Percentiles rank a stretch among this genome's conserved stretches.
These are phyloP conservation scores for Backusella luteola DNA, from an alignment of 192 early-diverging fungal species.

Conservation along the genomic window DNA sequence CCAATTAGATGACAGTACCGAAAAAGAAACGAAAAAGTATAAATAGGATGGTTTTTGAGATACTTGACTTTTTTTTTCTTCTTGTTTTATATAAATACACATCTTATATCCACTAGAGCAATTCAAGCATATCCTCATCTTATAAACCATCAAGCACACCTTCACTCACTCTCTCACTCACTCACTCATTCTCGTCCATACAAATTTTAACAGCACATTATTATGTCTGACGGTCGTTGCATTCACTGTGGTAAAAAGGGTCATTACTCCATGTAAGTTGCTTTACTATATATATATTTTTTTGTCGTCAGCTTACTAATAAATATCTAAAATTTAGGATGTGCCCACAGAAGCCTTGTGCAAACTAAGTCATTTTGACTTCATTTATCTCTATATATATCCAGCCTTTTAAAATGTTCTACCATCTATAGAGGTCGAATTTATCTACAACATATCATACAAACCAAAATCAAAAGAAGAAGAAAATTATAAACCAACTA, in stretches of 20 bases:
- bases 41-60: background rate
- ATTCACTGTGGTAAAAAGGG: slow-evolving; percentile 36
- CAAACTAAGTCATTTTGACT: background rate
- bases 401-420: background rate
- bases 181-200: background rate
- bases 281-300: background rate
- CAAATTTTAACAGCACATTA: background rate
- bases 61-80: background rate
- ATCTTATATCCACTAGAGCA: background rate
- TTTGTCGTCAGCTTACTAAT: background rate
- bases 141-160: background rate
- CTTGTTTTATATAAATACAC: background rate
- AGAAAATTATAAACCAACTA: background rate
- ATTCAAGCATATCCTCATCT: background rate
- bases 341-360: slow-evolving; percentile 23
- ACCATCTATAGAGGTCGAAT: slow-evolving; percentile 1
- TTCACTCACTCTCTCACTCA: background rate
- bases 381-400: background rate
- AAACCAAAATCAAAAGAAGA: background rate
- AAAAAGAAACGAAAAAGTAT: background rate
- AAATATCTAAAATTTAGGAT: slow-evolving; percentile 18
- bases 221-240: slow-evolving; percentile 36
- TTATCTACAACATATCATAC: background rate
- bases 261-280: slow-evolving; percentile 32
- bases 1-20: background rate